A percentile compares a stretch with the other conserved stretches of the same genome.
phyloP scores from a whole-genome alignment of 805 yeast genomes.

The Saccharomycopsis sp. region DNA sequence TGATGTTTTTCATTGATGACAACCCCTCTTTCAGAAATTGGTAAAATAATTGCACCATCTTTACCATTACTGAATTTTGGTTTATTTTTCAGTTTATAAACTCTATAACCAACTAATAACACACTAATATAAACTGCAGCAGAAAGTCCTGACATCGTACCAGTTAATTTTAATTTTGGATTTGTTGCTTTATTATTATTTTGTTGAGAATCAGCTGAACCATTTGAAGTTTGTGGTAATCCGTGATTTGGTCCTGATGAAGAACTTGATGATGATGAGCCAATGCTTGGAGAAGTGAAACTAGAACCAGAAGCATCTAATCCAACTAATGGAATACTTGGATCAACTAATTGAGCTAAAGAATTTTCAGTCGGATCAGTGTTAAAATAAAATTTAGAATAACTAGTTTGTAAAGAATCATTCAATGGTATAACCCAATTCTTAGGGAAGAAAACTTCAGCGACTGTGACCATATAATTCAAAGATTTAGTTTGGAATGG shows the following conservation, averaged over 20 bases:
- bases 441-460: slow-evolving; percentile 76
- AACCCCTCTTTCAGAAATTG: slow-evolving; percentile 18
- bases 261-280: slow-evolving; percentile 23
- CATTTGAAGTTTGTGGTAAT: slow-evolving; percentile 22
- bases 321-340: slow-evolving; percentile 52
- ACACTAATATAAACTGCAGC: slow-evolving; percentile 22
- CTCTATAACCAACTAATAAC: slow-evolving; percentile 25
- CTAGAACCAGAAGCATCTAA: slow-evolving; percentile 23
- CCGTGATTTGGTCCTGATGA: slow-evolving; percentile 26
- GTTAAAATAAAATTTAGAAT: slow-evolving; percentile 57
- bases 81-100: slow-evolving; percentile 24
- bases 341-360: slow-evolving; percentile 67
- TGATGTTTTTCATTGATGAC: slow-evolving; percentile 11
- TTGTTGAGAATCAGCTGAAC: slow-evolving; percentile 21
- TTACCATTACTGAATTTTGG: slow-evolving; percentile 8
- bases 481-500: slow-evolving; percentile 58
- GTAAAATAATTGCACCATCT: slow-evolving; percentile 20
- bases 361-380: slow-evolving; percentile 46
- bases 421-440: slow-evolving; percentile 33
- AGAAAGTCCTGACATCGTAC: slow-evolving; percentile 20
- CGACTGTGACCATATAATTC: slow-evolving; percentile 76
- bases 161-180: slow-evolving; percentile 27
- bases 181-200: slow-evolving; percentile 29
- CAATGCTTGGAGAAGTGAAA: background rate
- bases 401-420: slow-evolving; percentile 23